A percentile compares a stretch with the other conserved stretches of the same genome.
These are phyloP conservation scores for Coprinopsis sp. DNA, from an alignment of 768 basidiomycete genomes.

Conservation along the genomic window DNA sequence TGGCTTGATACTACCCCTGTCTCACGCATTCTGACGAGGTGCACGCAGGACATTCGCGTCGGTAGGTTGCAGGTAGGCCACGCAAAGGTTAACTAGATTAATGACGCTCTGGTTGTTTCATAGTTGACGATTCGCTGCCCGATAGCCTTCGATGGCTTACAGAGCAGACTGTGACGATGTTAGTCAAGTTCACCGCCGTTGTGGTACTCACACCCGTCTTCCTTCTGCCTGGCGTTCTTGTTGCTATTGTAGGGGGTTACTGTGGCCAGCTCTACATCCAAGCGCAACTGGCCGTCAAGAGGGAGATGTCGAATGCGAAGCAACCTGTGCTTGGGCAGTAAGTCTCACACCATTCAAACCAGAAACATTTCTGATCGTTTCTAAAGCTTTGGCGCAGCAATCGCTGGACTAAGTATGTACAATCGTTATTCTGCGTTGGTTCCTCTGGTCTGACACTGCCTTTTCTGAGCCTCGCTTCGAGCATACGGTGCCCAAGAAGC, in stretches of 20 bases:
- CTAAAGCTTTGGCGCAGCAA: slow-evolving; percentile 48
- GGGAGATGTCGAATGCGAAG: slow-evolving; percentile 40
- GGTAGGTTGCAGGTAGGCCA: slow-evolving; percentile 13
- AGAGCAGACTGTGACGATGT: slow-evolving; percentile 30
- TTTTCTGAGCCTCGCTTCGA: slow-evolving; percentile 43
- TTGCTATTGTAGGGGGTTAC: slow-evolving; percentile 14
- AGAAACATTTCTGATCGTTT: not conserved
- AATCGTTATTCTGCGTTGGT: not conserved
- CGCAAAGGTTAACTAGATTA: no score
- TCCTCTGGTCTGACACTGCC: not conserved
- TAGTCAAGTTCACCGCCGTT: slow-evolving; percentile 39
- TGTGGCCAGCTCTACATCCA: slow-evolving; percentile 36
- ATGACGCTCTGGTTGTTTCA: not conserved
- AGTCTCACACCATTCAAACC: slow-evolving; percentile 14
- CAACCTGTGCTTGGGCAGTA: slow-evolving; percentile 45
- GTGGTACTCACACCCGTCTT: slow-evolving; percentile 40
- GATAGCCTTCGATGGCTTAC: slow-evolving; percentile 23
- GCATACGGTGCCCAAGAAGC: slow-evolving; percentile 54
- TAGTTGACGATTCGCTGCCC: slow-evolving; percentile 45
- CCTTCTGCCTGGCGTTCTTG: slow-evolving; percentile 23
- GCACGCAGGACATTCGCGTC: slow-evolving; percentile 57
- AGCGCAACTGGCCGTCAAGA: slow-evolving; percentile 42
- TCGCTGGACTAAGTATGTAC: slow-evolving; percentile 48
- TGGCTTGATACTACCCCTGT: slow-evolving; percentile 40
- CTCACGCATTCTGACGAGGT: slow-evolving; percentile 56